Evolutionary conservation across 805 yeast genomes (phyloP).

Genomic region (Barnettozyma botsteinii): DNA sequence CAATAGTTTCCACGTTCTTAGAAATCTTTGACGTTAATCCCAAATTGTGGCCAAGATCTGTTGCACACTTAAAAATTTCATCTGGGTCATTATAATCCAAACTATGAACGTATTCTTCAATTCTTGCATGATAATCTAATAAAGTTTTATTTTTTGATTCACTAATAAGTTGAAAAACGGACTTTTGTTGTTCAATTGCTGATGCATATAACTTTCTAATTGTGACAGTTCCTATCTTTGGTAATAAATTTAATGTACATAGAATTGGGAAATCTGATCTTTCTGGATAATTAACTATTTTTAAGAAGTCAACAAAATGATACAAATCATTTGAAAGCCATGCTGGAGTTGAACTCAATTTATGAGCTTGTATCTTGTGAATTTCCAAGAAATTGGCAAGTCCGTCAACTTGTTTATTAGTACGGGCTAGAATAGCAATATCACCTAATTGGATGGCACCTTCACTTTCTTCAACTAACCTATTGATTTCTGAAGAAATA

Average conservation of each 20-base stretch:
- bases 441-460: conserved; percentile 41
- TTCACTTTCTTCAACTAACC: conserved; percentile 36
- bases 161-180: conserved; percentile 12
- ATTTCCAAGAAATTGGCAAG: conserved; percentile 33
- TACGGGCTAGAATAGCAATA: conserved; percentile 46
- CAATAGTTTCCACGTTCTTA: conserved; percentile 18
- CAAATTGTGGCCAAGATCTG: conserved; percentile 11
- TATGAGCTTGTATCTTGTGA: conserved; percentile 38
- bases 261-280: conserved; percentile 25
- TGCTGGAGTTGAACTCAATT: conserved; percentile 40
- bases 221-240: conserved; percentile 19
- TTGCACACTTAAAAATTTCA: conserved; percentile 13
- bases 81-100: conserved; percentile 14
- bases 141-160: conserved; percentile 21
- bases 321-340: conserved; percentile 44
- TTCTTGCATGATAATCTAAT: conserved; percentile 22
- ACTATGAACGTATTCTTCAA: conserved; percentile 14
- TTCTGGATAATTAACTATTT: conserved; percentile 30
- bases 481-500: conserved; percentile 38
- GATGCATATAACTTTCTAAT: conserved; percentile 18
- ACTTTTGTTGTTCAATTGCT: conserved; percentile 1
- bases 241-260: conserved; percentile 23
- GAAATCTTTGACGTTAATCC: conserved; percentile 13
- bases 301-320: conserved; percentile 44
- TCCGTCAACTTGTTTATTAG: conserved; percentile 43